Evolutionary conservation across 805 yeast species (phyloP).

Genomic region (Candida arabinofermentans): DNA sequence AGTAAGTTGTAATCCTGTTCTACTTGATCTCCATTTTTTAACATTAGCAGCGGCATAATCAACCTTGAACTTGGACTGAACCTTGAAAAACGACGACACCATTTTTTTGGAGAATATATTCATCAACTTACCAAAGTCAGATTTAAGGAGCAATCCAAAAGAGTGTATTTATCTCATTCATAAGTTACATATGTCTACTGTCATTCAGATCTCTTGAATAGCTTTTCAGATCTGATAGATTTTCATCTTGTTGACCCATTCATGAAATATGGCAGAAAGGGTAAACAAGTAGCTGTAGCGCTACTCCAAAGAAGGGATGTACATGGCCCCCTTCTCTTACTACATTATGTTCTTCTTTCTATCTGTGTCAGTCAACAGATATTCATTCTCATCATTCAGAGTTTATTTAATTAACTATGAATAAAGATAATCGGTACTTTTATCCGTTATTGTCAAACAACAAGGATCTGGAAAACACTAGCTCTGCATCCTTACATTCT

Average conservation of each 20-base stretch:
- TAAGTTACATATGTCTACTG: too few species aligned
- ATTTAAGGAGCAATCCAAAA: background rate
- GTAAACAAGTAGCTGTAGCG: too few species aligned
- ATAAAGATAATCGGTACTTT: slow-evolving; percentile 8
- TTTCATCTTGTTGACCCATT: background rate
- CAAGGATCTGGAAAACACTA: slow-evolving; percentile 9
- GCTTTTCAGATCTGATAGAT: too few species aligned
- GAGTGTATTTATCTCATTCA: too few species aligned
- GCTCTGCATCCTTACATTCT: slow-evolving; percentile 17
- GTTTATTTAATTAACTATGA: background rate
- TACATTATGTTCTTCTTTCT: too few species aligned
- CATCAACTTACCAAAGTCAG: background rate
- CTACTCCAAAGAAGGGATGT: background rate
- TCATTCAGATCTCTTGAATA: too few species aligned
- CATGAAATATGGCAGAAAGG: background rate
- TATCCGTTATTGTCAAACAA: slow-evolving; percentile 12
- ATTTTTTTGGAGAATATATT: slow-evolving; percentile 7
- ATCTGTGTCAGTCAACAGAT: background rate
- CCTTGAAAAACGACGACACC: slow-evolving; percentile 33
- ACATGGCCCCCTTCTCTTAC: background rate
- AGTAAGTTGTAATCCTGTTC: slow-evolving; percentile 81
- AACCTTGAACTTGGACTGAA: slow-evolving; percentile 51
- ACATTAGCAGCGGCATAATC: slow-evolving; percentile 72
- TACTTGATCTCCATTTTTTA: slow-evolving; percentile 70
- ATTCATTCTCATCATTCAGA: background rate